A percentile compares a stretch with the other conserved stretches of the same genome.
phyloP scores from a whole-genome alignment of 2,329 filamentous ascomycete species.

The Cladophialophora carrionii region DNA sequence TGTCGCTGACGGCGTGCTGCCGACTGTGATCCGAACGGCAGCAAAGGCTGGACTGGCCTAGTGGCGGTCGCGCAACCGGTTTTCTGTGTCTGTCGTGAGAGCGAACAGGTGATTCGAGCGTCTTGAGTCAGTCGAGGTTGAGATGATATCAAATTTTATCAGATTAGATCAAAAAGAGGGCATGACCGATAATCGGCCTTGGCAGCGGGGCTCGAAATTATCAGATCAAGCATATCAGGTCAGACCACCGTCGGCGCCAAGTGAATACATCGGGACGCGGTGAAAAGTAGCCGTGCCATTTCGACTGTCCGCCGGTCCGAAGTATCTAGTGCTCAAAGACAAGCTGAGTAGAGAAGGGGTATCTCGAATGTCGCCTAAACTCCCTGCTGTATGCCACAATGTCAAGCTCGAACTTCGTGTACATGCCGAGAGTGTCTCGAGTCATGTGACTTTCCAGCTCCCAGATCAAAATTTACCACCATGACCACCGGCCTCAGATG shows the following conservation, averaged over 20 bases:
- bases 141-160: conserved; percentile 35
- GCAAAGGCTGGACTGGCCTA: background rate
- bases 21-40: background rate
- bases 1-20: conserved; percentile 3
- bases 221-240: background rate
- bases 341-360: conserved; percentile 29
- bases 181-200: conserved; percentile 27
- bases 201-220: conserved; percentile 17
- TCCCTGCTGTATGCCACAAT: conserved; percentile 19
- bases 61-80: background rate
- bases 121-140: conserved; percentile 19
- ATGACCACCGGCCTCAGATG: conserved; percentile 29
- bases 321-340: conserved; percentile 3
- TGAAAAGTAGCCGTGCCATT: background rate
- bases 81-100: background rate
- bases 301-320: background rate
- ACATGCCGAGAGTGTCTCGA: background rate
- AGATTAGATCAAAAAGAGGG: conserved; percentile 42
- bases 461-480: conserved; percentile 37
- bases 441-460: background rate
- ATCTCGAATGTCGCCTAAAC: conserved; percentile 25
- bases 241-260: background rate
- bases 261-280: background rate
- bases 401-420: background rate
- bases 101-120: conserved; percentile 6